Evolutionary conservation across 306 rosid genomes (phyloP).

Genomic region (Cicer judaicum): DNA sequence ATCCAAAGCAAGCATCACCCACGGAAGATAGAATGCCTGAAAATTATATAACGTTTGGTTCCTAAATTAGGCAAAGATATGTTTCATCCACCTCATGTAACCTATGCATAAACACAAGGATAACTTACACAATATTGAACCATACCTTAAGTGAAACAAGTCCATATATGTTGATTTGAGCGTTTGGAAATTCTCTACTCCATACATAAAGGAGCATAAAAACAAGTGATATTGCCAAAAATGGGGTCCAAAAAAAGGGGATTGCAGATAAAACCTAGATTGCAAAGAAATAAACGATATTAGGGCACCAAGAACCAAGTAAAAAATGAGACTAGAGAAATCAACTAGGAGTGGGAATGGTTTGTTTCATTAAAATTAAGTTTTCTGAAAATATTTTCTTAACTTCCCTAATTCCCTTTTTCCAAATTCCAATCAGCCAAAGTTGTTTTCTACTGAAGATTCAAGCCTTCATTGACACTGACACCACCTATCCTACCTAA

Average conservation of each 20-base stretch:
- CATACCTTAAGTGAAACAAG: slow-evolving; percentile 87
- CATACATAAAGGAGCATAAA: slow-evolving; percentile 93
- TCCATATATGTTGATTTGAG: slow-evolving; percentile 85
- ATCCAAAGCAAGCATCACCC: slow-evolving; percentile 96
- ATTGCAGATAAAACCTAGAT: slow-evolving; percentile 69
- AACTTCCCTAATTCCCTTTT: slow-evolving; percentile 10
- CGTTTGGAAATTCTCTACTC: slow-evolving; percentile 98
- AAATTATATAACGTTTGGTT: slow-evolving; percentile 31
- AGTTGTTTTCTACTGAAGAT: background rate
- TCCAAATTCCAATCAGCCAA: slow-evolving; percentile 37
- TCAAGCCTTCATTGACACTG: slow-evolving; percentile 7
- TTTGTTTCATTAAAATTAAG: slow-evolving; percentile 31
- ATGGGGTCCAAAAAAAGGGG: slow-evolving; percentile 64
- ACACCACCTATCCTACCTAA: slow-evolving; percentile 30
- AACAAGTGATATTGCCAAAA: slow-evolving; percentile 85
- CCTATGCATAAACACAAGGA: slow-evolving; percentile 18
- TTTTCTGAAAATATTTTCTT: background rate
- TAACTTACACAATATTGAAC: slow-evolving; percentile 15
- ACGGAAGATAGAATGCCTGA: slow-evolving; percentile 98
- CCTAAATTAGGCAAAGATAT: slow-evolving; percentile 36
- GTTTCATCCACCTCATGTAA: slow-evolving; percentile 28
- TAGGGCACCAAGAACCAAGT: background rate
- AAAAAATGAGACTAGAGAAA: slow-evolving; percentile 35
- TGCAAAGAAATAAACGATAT: slow-evolving; percentile 35
- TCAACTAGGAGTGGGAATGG: slow-evolving; percentile 6